Evolutionary conservation across 306 rosid genomes (phyloP), one percentile per base, ranked within the genome.

Genomic region (Cucurbita ficifolia): DNA sequence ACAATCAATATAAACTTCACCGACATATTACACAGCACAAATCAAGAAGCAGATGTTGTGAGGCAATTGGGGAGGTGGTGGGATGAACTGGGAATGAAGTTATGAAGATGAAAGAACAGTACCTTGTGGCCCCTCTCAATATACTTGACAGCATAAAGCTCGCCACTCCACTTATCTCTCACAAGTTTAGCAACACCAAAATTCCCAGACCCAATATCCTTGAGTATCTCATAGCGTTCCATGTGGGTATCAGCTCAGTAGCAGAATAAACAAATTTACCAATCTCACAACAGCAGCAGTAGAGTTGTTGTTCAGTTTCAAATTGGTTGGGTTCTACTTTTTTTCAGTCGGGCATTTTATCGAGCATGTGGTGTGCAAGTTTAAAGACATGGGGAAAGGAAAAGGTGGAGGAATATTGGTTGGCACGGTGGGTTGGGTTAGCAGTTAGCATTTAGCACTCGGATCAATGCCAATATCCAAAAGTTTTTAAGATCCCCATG

Each of bases 91-190:
- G 24, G 24, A 70, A 38, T 13, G 43, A 35, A 35, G 43, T 33
- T 8, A 64, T 36, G 17, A 61, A 11, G 65, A 55, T 4, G 19
- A 55, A n/a, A 35, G 63, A 14, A 24, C 3, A 42, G 52, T 54
- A 89, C 99, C 99, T 95, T 95, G 36, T 65, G 84, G 78, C 99
- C 96, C 80, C 93, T 85, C 82, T 95, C 99, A 53, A 91, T 91
- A 35, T 84, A 95, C 85, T 95, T 95, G 83, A 95, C 77, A 43
- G 99, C 99, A n/a, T 81, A 88, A 21, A 88, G 90, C 73, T 91
- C 87, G 24, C 90, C 90, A 75, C 80, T 87, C 81, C 89, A 74
- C 83, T 83, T 95, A 35, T 91, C 96, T 73, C 87, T 91, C 0
- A 85, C 96, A 70, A 86, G 84, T 82, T 88, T 95, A 17, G 99